phyloP scores from a whole-genome alignment of 2,329 filamentous ascomycete species.

The Diaporthe velutina region DNA sequence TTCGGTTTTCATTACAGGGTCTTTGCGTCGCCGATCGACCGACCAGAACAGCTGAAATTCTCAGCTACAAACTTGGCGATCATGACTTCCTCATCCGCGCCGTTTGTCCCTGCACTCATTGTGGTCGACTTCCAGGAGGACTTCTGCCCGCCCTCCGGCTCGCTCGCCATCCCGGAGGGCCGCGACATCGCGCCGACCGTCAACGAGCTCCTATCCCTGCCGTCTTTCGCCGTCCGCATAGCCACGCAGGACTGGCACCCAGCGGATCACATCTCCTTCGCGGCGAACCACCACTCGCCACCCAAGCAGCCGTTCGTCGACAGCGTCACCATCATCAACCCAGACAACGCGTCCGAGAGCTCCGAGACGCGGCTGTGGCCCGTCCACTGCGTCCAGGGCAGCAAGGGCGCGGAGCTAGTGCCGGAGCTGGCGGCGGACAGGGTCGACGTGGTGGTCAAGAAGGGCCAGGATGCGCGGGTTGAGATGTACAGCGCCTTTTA shows the following conservation, averaged over 20 bases:
- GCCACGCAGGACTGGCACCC: constrained; percentile 97
- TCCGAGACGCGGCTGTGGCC: constrained; percentile 87
- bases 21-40: neutral
- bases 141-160: constrained; percentile 89
- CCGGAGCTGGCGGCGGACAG: constrained; percentile 74
- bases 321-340: constrained; percentile 74
- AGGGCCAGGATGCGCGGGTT: constrained; percentile 79
- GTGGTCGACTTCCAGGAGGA: constrained; percentile 94
- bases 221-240: constrained; percentile 79
- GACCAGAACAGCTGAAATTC: neutral
- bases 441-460: constrained; percentile 79
- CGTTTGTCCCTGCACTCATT: constrained; percentile 68
- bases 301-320: constrained; percentile 77
- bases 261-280: constrained; percentile 86
- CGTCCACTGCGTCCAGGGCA: constrained; percentile 85
- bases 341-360: constrained; percentile 70
- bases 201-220: constrained; percentile 79
- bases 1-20: neutral
- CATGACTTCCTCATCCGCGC: constrained; percentile 26
- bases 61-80: constrained; percentile 14
- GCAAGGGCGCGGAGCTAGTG: constrained; percentile 79
- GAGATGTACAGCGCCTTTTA: constrained; percentile 97
- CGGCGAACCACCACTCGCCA: constrained; percentile 74
- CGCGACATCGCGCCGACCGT: constrained; percentile 77
- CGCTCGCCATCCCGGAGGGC: constrained; percentile 84